Base-by-base conservation (phyloP, 2,329 filamentous ascomycete species). In the Samsoniella hepiali region DNA sequence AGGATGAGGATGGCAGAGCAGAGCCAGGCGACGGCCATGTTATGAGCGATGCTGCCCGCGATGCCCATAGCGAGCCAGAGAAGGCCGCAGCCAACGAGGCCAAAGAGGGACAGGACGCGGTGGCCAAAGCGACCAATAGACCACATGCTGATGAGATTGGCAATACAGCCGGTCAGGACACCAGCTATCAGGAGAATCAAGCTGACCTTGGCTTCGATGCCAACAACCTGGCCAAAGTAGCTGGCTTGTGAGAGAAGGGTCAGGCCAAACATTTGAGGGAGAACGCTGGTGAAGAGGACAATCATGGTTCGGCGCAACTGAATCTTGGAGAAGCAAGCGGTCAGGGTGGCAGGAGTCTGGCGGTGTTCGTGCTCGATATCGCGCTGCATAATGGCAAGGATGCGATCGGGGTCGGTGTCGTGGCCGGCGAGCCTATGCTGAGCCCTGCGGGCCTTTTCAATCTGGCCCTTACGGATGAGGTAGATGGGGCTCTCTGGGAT, bases 401-500 rank as follows among this genome's bases (percentile, higher is more conserved):
- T 76, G 67, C 73, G 72, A 64, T 77, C 75, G 6, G 78, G 74
- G 40, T 79, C 74, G 1, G 71, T 69, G 5, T 72, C 72, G 0
- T 69, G 62, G 0, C 78, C 77, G 65, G 83, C 79, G 57, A 87
- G 78, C 54, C 81, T 79, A 58, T 75, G 76, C 68, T 84, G 80
- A 15, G 81, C 77, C 63, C 73, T 72, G 64, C 81, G 70, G 1
- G 81, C 78, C 54, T 80, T 69, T 1, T 72, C 72, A 11, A 77
- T 69, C 6, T 70, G 69, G 4, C 72, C 73, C 59, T 76, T 78
- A 3, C 80, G 76, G 1, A 85, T 70, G 1, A 84, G 71, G 64
- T 78, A 84, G 0, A 79, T 74, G 0, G 83, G 83, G 13, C 78
- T 81, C 65, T 85, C 82, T 0, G 82, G 82, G 40, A 84, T 75